Evolutionary conservation across 345 rosid species (phyloP), one percentile per base, ranked within the genome.

Genomic region (Rubroshorea leprosula): DNA sequence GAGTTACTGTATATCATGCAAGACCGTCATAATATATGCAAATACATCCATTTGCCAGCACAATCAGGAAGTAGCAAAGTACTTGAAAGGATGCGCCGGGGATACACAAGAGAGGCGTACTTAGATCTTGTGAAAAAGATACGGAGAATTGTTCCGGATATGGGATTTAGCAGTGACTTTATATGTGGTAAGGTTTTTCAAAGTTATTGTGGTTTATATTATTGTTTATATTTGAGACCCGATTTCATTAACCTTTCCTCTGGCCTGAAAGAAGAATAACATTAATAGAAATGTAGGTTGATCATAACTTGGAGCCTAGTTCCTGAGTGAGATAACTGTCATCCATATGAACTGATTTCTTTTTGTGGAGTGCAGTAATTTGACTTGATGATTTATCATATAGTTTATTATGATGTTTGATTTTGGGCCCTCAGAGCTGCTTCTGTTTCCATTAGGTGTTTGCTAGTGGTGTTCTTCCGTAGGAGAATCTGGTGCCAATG

Each of bases 71-170:
- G 76, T 64, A 86, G 91, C 14, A 69, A 76, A n/a, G 86, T 80
- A 56, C 84, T 86, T 43, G 81, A 92, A 72, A 78, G 83, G 64
- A 92, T 86, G 99, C 86, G 78, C 7, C 79, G 93, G 24, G 94
- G 96, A 15, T 92, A 89, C 75, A 86, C 86, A 15, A 81, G 95
- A 60, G 94, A 89, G 75, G 87, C 90, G 20, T 92, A 92, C 78
- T 82, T 86, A 63, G 96, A 86, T 55, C 94, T 89, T 59, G 94
- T 89, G 62, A 78, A 85, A 44, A 86, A 89, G 82, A 83, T 86
- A 45, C 61, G 86, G 60, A 67, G 77, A 51, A 83, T 85, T 48
- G 74, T 92, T 69, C 99, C 97, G 3, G 86, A 86, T 23, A 79
- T 89, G 60, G 89, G 86, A 58, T n/a, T 92, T 67, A 89, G 83